Base-by-base conservation (phyloP, 2,329 filamentous ascomycete genomes). In the Fusarium napiforme region DNA sequence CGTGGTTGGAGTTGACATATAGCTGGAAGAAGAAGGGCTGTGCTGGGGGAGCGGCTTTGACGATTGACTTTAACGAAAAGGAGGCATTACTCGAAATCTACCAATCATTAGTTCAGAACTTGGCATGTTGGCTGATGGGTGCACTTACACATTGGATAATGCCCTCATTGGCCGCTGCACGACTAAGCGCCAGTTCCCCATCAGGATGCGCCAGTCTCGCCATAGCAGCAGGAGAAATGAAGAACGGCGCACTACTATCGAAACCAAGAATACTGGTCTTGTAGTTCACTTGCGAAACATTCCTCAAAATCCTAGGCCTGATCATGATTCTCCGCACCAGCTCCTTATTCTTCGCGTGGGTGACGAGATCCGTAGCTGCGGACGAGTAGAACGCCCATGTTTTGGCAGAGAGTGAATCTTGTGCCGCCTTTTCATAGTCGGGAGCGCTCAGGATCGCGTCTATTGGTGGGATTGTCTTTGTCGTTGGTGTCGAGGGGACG, bases 371-470 rank as follows among this genome's bases (percentile, higher is more conserved):
- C 6, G 90, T 92, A 9, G 91, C 88, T 0, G 90, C 91, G 5
- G 89, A 91, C 18, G 89, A 91, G 77, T 91, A 88, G 74, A 92
- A 93, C 0, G 91, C 91, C 89, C 89, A 92, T 16, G 90, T 88
- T 74, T 93, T 93, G 14, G 86, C 85, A 5, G 85, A 85, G 42
- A 91, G 84, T 4, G 85, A 86, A 32, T 83, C 81, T n/a, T n/a
- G n/a, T n/a, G n/a, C n/a, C n/a, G 87, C 88, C 5, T 81, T 69
- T 59, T 89, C 86, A 76, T 92, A 92, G 80, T 92, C 91, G 0
- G 50, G 42, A 4, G 65, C 67, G 2, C 65, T 69, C 0, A 69
- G n/a, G 0, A 69, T 69, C 0, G 58, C 8, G 9, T 69, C 67
- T 8, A 69, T 18, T 18, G 65, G 10, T 4, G 50, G 67, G 0